Base-by-base conservation (phyloP, 2,329 filamentous ascomycete genomes). In the Alternaria infectoria region DNA sequence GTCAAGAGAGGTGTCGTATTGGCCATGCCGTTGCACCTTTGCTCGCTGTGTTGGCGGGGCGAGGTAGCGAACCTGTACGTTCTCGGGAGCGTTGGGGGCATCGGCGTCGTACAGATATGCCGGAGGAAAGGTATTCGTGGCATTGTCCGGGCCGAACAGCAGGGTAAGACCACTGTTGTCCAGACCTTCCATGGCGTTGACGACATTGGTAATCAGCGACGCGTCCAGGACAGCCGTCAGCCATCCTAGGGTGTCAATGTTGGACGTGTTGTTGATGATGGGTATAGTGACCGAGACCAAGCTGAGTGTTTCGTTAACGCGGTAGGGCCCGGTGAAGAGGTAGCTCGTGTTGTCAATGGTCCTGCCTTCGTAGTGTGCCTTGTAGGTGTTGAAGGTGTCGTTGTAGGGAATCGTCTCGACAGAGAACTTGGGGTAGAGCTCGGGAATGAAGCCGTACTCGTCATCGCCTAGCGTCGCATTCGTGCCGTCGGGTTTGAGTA, bases 201-300 rank as follows among this genome's bases (percentile, higher is more conserved):
- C 82, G 2, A 93, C 86, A 47, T 85, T 79, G n/a, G 89, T 82
- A 4, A 96, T 83, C 2, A 90, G 85, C 5, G 82, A 81, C 2
- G 90, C 90, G 59, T 91, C 87, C 59, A 91, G 86, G n/a, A 97
- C 84, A 3, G 95, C 82, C 1, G 93, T 97, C 82, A 97, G 87
- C 83, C 93, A 97, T 2, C 93, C 94, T 6, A 97, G 84, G 1
- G 95, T 87, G 65, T 91, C 89, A 4, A 81, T 82, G 45, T 81
- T 77, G 3, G 86, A 85, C 2, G 85, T 84, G 68, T 90, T 91
- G 75, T 91, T 89, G 63, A 92, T 86, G 57, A 97, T 88, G 0
- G 93, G 92, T 15, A 95, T 81, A 0, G 93, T 97, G 62, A 97
- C 83, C 3, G 93, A 97, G 12, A 97, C 77, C 11, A 97, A 82